These are phyloP conservation scores for Exophiala calicioides DNA, from an alignment of 2,329 filamentous ascomycete genomes.

Conservation along the genomic window DNA sequence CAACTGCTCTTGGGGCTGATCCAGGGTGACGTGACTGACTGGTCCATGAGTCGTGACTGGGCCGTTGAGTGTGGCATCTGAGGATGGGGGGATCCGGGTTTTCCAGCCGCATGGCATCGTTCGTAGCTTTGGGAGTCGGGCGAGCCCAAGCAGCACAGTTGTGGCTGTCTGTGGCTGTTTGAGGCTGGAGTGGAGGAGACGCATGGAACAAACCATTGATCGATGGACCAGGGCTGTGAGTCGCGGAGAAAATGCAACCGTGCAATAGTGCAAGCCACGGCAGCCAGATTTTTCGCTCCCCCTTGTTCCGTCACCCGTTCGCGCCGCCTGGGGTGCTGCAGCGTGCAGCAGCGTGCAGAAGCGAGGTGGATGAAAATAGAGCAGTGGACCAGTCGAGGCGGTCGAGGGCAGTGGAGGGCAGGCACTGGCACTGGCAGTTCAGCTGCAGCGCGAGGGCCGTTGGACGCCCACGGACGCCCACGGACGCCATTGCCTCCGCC, in stretches of 20 bases:
- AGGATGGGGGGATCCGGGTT: constrained; percentile 7
- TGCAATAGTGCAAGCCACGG: too few species aligned
- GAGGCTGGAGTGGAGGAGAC: constrained; percentile 17
- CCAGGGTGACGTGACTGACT: constrained; percentile 6
- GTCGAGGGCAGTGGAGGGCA: neutral
- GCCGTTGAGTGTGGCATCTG: constrained; percentile 6
- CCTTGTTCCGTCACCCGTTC: neutral
- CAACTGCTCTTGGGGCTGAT: constrained; percentile 19
- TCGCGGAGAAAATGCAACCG: constrained; percentile 7
- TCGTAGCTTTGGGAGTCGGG: too few species aligned
- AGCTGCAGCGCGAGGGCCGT: constrained; percentile 8
- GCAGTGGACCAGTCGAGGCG: neutral
- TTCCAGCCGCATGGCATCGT: too few species aligned
- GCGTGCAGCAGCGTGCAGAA: constrained; percentile 12
- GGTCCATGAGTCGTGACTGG: too few species aligned
- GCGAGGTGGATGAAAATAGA: constrained; percentile 25
- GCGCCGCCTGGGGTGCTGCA: neutral
- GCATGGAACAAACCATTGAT: constrained; percentile 16
- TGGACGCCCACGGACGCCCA: too few species aligned
- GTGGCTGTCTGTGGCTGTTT: constrained; percentile 13
- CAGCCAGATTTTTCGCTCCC: neutral
- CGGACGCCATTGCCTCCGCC: constrained; percentile 16
- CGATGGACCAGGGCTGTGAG: constrained; percentile 9
- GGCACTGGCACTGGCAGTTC: constrained; percentile 7
- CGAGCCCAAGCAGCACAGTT: constrained; percentile 7